phyloP scores from a whole-genome alignment of 768 basidiomycete genomes.

The Mycena latifolia region DNA sequence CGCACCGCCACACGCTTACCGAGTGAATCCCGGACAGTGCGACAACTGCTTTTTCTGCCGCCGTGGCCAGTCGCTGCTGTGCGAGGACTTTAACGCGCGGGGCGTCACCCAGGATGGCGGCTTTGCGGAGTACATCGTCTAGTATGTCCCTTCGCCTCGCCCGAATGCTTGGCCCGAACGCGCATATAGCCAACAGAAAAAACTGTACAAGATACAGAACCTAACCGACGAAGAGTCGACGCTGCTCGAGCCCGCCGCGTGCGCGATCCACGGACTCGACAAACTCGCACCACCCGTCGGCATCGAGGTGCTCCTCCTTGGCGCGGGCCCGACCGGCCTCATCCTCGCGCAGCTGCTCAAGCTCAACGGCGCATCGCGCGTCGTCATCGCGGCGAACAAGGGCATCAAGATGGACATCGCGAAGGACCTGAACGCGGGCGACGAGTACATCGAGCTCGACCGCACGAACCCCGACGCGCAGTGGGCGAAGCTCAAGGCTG shows the following conservation, averaged over 20 bases:
- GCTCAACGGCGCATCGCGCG: slow-evolving; percentile 76
- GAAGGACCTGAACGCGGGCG: slow-evolving; percentile 73
- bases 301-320: slow-evolving; percentile 85
- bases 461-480: slow-evolving; percentile 71
- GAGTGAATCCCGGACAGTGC: slow-evolving; percentile 62
- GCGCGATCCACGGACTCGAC: slow-evolving; percentile 93
- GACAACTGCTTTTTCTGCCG: slow-evolving; percentile 90
- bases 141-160: slow-evolving; percentile 58
- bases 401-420: slow-evolving; percentile 85
- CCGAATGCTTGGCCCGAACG: slow-evolving; percentile 25
- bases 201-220: slow-evolving; percentile 90
- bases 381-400: slow-evolving; percentile 82
- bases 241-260: slow-evolving; percentile 90
- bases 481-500: slow-evolving; percentile 75
- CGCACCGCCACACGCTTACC: no score
- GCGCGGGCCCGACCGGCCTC: slow-evolving; percentile 90
- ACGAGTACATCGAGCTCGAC: slow-evolving; percentile 84
- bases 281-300: slow-evolving; percentile 88
- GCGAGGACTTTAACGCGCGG: slow-evolving; percentile 86
- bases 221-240: slow-evolving; percentile 90
- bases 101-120: slow-evolving; percentile 88
- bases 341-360: slow-evolving; percentile 84
- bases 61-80: slow-evolving; percentile 83
- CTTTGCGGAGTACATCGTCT: slow-evolving; percentile 90
- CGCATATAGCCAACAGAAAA: slow-evolving; percentile 67